Evolutionary conservation across 345 rosid species (phyloP).

Genomic region (Dipteronia dyeriana): DNA sequence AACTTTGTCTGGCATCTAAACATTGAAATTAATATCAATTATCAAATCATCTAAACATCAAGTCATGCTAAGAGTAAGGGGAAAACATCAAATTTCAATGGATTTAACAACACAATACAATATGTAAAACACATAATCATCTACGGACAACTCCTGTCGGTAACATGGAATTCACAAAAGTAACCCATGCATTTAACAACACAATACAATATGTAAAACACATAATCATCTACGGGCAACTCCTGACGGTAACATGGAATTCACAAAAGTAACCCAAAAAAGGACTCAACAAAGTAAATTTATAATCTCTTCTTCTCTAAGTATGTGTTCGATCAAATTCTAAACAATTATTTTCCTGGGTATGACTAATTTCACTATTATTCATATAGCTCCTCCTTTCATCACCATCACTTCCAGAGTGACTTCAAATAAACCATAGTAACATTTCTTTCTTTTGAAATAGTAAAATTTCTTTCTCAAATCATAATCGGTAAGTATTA

Average conservation of each 20-base stretch:
- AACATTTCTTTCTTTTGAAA: neutral
- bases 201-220: neutral
- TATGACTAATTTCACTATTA: conserved; percentile 4
- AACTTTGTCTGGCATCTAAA: conserved; percentile 43
- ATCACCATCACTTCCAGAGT: neutral
- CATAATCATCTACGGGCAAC: neutral
- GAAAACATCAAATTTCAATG: neutral
- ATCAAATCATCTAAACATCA: conserved; percentile 12
- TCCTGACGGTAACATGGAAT: neutral
- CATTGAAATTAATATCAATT: conserved; percentile 5
- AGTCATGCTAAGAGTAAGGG: conserved; percentile 1
- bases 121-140: neutral
- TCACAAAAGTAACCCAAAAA: neutral
- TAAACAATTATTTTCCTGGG: neutral
- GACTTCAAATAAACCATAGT: neutral
- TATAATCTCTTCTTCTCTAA: neutral
- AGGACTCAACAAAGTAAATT: neutral
- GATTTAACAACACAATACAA: neutral
- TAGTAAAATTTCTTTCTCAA: neutral
- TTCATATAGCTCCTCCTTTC: neutral
- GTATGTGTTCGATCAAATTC: neutral
- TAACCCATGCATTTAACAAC: neutral
- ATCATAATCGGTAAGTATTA: neutral
- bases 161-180: neutral
- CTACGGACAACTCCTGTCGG: neutral